These are phyloP conservation scores for Pilatotrama ljubarskyi DNA, from an alignment of 768 basidiomycete genomes.

Conservation along the genomic window DNA sequence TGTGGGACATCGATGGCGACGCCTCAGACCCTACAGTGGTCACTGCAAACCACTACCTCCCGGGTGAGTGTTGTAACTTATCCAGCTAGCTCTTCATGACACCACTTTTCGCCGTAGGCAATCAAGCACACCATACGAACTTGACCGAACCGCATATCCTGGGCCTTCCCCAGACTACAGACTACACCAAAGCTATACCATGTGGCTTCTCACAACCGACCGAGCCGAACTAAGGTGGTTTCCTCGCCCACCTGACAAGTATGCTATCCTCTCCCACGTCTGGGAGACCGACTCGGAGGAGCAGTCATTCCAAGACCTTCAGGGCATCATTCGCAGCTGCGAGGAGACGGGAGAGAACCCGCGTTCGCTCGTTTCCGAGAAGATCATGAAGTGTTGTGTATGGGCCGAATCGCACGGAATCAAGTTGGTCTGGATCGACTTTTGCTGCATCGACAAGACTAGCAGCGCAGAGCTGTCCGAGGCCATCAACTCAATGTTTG, in stretches of 20 bases:
- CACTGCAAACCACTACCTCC: no score
- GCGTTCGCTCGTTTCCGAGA: not conserved
- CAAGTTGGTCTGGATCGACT: slow-evolving; percentile 1
- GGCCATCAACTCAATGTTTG: slow-evolving; percentile 19
- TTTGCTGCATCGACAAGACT: slow-evolving; percentile 19
- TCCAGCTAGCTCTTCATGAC: no score
- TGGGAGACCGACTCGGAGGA: not conserved
- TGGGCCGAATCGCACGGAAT: not conserved
- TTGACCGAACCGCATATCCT: no score
- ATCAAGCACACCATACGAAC: no score
- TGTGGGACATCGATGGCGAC: no score
- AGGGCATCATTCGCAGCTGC: not conserved
- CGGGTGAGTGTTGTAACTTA: no score
- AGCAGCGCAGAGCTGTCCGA: slow-evolving; percentile 20
- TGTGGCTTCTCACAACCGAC: not conserved
- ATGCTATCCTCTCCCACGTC: slow-evolving; percentile 7
- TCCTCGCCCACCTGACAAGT: not conserved
- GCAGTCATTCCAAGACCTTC: slow-evolving; percentile 2
- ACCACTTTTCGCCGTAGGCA: no score
- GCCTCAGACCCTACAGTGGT: no score
- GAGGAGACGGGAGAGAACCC: not conserved
- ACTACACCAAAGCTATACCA: not conserved
- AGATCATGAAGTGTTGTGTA: slow-evolving; percentile 1
- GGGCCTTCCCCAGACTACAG: no score
- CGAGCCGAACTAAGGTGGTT: not conserved